These are phyloP conservation scores for Pythium volutum DNA, from an alignment of 352 stramenopile species.

Conservation along the genomic window DNA sequence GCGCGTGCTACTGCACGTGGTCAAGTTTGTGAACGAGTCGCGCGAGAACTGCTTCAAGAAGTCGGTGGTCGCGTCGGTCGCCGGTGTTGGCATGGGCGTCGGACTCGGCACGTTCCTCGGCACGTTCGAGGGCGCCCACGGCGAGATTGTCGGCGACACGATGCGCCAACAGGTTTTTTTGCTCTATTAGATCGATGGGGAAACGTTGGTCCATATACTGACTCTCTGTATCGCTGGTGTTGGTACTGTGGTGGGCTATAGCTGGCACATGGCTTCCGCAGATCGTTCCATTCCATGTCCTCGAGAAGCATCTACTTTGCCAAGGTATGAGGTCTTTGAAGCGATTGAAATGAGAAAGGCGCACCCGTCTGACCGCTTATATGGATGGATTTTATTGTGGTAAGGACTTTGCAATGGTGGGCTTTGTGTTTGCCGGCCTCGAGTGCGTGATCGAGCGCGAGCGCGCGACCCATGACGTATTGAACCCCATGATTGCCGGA, in stretches of 20 bases:
- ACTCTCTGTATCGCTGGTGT: not conserved
- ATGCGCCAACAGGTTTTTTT: conserved; percentile 78
- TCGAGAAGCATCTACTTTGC: conserved; percentile 85
- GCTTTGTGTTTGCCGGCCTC: conserved; percentile 74
- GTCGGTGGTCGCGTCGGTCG: conserved; percentile 70
- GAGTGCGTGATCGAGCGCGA: conserved; percentile 86
- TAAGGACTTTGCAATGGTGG: conserved; percentile 85
- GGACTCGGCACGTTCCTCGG: conserved; percentile 83
- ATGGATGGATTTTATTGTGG: not conserved
- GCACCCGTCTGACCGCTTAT: not conserved
- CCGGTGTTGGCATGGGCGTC: conserved; percentile 72
- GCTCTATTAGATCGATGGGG: not conserved
- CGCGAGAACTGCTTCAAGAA: conserved; percentile 84
- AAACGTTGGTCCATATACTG: not conserved
- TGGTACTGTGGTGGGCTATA: conserved; percentile 16
- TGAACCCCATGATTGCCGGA: conserved; percentile 75
- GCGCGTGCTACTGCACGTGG: conserved; percentile 37
- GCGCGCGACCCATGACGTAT: conserved; percentile 68
- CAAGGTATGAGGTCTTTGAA: conserved; percentile 37
- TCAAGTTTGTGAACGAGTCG: conserved; percentile 79
- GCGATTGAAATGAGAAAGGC: not conserved
- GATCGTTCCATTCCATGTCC: conserved; percentile 76
- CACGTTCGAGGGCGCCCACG: conserved; percentile 85
- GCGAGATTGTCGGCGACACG: conserved; percentile 77
- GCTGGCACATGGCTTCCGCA: conserved; percentile 84